phyloP scores from a whole-genome alignment of 306 rosid genomes.

The Dryas alaskensis region DNA sequence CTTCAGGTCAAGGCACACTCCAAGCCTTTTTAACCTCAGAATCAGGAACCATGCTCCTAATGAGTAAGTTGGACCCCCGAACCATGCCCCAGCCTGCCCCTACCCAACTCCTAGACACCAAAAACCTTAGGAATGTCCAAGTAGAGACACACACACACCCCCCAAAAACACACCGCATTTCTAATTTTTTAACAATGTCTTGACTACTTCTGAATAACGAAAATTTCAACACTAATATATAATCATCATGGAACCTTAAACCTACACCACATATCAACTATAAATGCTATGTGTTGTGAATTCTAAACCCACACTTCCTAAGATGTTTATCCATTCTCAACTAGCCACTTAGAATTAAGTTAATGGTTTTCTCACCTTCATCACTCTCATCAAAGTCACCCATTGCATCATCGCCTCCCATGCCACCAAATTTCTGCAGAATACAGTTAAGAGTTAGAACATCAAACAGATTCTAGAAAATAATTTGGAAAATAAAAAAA shows the following conservation, averaged over 20 bases:
- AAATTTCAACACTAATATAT: too few relatives aligned
- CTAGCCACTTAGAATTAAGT: background rate
- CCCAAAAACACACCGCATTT: too few relatives aligned
- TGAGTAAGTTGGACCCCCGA: background rate
- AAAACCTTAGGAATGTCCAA: background rate
- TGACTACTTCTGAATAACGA: too few relatives aligned
- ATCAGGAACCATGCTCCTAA: background rate
- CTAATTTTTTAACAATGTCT: too few relatives aligned
- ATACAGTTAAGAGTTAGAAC: constrained; percentile 12
- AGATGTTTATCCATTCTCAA: background rate
- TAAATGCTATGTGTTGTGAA: background rate
- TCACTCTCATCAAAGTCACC: constrained; percentile 24
- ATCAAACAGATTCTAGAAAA: background rate
- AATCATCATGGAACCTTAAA: background rate
- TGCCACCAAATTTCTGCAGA: constrained; percentile 74
- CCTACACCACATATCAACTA: background rate
- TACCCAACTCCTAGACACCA: too few relatives aligned
- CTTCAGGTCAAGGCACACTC: too few relatives aligned
- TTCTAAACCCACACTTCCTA: background rate
- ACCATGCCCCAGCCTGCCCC: background rate
- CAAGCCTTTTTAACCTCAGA: too few relatives aligned
- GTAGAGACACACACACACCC: background rate
- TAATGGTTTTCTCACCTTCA: constrained; percentile 7
- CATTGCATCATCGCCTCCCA: constrained; percentile 37
- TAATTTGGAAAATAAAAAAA: background rate